phyloP scores from a whole-genome alignment of 257 asterid species.

The Solanum infundibuliforme region DNA sequence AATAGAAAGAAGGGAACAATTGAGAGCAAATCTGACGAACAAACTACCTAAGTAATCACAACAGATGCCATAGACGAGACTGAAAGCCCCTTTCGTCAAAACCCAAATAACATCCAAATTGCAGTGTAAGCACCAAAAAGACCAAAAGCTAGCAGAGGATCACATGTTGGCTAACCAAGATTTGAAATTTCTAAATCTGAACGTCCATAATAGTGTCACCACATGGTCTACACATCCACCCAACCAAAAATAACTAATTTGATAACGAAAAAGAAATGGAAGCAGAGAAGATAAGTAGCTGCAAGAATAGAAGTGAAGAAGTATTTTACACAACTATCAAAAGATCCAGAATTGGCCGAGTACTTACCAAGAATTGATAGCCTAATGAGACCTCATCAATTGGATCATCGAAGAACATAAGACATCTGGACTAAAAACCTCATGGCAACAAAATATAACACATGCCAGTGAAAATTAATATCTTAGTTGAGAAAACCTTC shows the following conservation, averaged over 20 bases:
- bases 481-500: too few species aligned
- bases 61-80: background rate
- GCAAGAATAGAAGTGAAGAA: background rate
- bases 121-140: background rate
- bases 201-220: background rate
- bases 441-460: background rate
- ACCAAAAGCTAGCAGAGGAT: background rate
- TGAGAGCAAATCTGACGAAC: background rate
- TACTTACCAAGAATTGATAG: background rate
- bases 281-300: background rate
- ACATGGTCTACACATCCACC: background rate
- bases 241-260: background rate
- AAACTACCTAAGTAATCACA: background rate
- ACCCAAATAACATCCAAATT: background rate
- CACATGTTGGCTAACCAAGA: background rate
- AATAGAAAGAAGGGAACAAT: background rate
- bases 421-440: background rate
- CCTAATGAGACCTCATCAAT: background rate
- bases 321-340: background rate
- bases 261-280: background rate
- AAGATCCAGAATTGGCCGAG: background rate
- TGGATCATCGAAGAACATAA: background rate
- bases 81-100: background rate
- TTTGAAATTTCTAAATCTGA: background rate
- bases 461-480: background rate